These are phyloP conservation scores for Lophiotrema nucula DNA, from an alignment of 495 filamentous ascomycete species.

Conservation along the genomic window DNA sequence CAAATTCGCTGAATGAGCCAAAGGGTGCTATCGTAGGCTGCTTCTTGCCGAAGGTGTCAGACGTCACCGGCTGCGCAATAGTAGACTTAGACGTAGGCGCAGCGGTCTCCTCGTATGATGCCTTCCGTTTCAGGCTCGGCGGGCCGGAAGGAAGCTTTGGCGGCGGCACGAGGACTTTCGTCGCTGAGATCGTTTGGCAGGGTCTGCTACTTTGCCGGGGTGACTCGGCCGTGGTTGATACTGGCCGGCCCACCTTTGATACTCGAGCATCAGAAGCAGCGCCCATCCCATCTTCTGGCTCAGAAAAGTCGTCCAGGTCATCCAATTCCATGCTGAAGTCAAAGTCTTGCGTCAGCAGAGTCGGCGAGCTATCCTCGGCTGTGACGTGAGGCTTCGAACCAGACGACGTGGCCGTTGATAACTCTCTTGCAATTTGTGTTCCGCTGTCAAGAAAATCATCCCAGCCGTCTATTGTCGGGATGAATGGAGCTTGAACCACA, in stretches of 20 bases:
- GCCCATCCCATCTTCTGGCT: too few relatives aligned
- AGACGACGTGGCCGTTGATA: not conserved
- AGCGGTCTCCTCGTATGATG: not conserved
- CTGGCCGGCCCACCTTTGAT: too few relatives aligned
- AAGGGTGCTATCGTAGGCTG: not conserved
- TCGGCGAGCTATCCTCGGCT: not conserved
- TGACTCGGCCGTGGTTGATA: too few relatives aligned
- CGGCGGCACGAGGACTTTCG: too few relatives aligned
- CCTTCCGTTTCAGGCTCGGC: too few relatives aligned
- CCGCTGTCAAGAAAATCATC: constrained; percentile 39
- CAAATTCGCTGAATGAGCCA: constrained; percentile 28
- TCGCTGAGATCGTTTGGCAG: too few relatives aligned
- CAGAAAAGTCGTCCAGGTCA: too few relatives aligned
- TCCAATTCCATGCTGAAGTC: not conserved
- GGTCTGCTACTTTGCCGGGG: too few relatives aligned
- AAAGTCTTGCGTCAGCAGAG: not conserved
- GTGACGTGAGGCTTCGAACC: not conserved
- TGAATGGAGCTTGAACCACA: not conserved
- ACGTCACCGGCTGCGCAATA: too few relatives aligned
- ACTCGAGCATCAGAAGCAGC: too few relatives aligned
- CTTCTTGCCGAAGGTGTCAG: not conserved
- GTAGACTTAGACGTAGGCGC: constrained; percentile 17
- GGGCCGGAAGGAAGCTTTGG: too few relatives aligned
- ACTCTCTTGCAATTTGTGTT: constrained; percentile 41
- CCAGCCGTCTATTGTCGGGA: constrained; percentile 27